Evolutionary conservation across 106 monocot genomes (phyloP), one percentile per base, ranked within the genome.

Genomic region (Posidonia australis): DNA sequence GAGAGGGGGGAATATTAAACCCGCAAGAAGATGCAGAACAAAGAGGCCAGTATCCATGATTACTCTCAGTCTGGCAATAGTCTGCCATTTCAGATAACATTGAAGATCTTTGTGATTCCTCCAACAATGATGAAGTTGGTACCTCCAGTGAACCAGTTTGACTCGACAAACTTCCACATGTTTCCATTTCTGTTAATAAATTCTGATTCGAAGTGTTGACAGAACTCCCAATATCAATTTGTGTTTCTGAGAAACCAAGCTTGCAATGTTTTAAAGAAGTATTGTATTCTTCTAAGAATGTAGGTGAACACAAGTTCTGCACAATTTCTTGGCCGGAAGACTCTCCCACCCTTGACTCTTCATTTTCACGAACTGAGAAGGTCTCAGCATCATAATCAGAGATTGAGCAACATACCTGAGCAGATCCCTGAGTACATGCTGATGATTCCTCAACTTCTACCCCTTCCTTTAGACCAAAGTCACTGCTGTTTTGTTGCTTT

Each of bases 341-440:
- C 46, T 60, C 76, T 28, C 41, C 60, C 19, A 43, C 20, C 31
- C 65, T 80, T 27, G 72, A 51, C 26, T 58, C 72, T 64, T 86
- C 74, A 69, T 72, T 54, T 13, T 47, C 59, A 49, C 13, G 9
- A 54, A 27, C 31, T 23, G 43, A 47, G 53, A 23, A 54, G 46
- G 65, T 30, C 49, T 73, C 65, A 48, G 68, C 60, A 16, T 78
- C 68, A 60, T 70, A 64, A 58, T 83, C 83, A 31, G 82, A 72
- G 54, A 74, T 72, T 21, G 77, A 80, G 36, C 70, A 81, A 64
- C 64, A 41, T n/a, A 65, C 63, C 47, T 68, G 56, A 68, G 67
- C 67, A 45, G 81, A 73, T 22, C 63, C 70, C 51, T 79, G 84
- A 58, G 82, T 80, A 58, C 70, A 79, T 59, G 85, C 84, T 62